Evolutionary conservation across 2,329 filamentous ascomycete species (phyloP).

Genomic region (Allantophomopsis cytisporea): DNA sequence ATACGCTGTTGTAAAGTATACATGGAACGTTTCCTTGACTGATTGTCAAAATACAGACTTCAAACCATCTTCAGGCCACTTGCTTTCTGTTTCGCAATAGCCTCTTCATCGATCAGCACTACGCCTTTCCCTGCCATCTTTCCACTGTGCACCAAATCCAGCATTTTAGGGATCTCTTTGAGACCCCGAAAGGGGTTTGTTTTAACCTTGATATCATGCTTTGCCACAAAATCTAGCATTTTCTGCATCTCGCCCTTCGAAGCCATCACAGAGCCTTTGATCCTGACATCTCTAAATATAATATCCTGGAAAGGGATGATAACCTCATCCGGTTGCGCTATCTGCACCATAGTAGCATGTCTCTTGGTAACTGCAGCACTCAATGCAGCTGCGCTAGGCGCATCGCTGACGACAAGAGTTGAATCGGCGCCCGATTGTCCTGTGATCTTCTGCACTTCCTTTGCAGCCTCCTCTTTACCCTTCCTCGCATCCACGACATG

Average conservation of each 20-base stretch:
- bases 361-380: conserved; percentile 42
- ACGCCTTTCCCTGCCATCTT: conserved; percentile 40
- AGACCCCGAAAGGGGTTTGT: conserved; percentile 37
- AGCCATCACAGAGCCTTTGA: conserved; percentile 31
- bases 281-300: conserved; percentile 36
- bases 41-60: too few species aligned
- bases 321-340: conserved; percentile 33
- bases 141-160: conserved; percentile 33
- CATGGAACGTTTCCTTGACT: too few species aligned
- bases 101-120: conserved; percentile 32
- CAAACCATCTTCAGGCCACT: not conserved
- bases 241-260: conserved; percentile 27
- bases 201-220: conserved; percentile 31
- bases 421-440: conserved; percentile 33
- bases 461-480: conserved; percentile 7
- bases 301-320: conserved; percentile 28
- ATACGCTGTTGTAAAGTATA: too few species aligned
- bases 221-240: conserved; percentile 32
- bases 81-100: conserved; percentile 8
- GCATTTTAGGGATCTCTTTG: conserved; percentile 33
- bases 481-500: conserved; percentile 12
- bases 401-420: conserved; percentile 39
- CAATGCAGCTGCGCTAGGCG: conserved; percentile 30
- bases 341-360: conserved; percentile 43
- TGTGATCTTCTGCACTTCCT: conserved; percentile 30